phyloP scores from a whole-genome alignment of 2,329 filamentous ascomycete genomes.

The Periconia sp. region DNA sequence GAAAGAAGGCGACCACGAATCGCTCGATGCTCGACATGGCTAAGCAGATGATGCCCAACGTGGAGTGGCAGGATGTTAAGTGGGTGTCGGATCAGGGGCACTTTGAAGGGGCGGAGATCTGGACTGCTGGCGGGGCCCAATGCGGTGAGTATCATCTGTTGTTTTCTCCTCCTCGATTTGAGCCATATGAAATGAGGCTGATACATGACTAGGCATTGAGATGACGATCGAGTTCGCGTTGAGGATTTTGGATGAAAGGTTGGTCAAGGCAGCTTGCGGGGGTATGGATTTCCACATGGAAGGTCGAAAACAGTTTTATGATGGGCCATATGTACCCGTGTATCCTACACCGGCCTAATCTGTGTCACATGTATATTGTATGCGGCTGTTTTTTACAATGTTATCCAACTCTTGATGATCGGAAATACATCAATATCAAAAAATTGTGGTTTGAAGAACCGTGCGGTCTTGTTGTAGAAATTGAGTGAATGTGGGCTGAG shows the following conservation, averaged over 20 bases:
- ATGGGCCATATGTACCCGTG: not conserved
- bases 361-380: too few relatives aligned
- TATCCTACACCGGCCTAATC: too few relatives aligned
- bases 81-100: conserved; percentile 40
- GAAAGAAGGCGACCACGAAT: conserved; percentile 46
- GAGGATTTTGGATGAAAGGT: conserved; percentile 15
- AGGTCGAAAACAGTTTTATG: conserved; percentile 11
- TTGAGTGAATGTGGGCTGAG: not conserved
- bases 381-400: too few relatives aligned
- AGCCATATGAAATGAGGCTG: not conserved
- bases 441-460: too few relatives aligned
- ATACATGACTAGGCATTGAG: conserved; percentile 16
- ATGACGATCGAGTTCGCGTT: conserved; percentile 22
- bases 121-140: conserved; percentile 43
- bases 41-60: conserved; percentile 31
- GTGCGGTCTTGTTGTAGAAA: not conserved
- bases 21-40: conserved; percentile 29
- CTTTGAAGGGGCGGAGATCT: conserved; percentile 40
- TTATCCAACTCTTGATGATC: not conserved
- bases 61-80: conserved; percentile 44
- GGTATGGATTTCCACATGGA: conserved; percentile 20
- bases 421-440: not conserved
- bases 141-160: conserved; percentile 29
- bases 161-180: not conserved
- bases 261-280: conserved; percentile 12